These are phyloP conservation scores for Cordyceps pruinosa DNA, from an alignment of 2,329 filamentous ascomycete species.

Conservation along the genomic window DNA sequence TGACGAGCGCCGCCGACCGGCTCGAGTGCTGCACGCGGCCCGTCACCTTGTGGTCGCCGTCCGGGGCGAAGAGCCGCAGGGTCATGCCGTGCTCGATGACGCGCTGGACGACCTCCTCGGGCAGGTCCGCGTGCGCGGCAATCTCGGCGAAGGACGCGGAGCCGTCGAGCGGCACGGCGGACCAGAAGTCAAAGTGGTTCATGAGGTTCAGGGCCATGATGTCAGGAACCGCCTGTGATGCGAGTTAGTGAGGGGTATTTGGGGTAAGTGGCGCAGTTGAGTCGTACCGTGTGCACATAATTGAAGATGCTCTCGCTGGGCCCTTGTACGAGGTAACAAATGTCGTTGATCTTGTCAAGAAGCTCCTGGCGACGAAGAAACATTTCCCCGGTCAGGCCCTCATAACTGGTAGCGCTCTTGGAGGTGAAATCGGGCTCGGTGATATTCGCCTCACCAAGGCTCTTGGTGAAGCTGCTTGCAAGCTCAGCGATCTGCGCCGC, in stretches of 20 bases:
- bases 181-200: constrained; percentile 47
- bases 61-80: constrained; percentile 29
- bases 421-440: constrained; percentile 35
- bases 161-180: constrained; percentile 40
- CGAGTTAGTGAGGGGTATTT: neutral
- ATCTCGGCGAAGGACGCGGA: constrained; percentile 37
- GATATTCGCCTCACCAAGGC: constrained; percentile 36
- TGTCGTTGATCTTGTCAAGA: constrained; percentile 38
- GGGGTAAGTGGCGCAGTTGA: neutral
- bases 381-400: constrained; percentile 33
- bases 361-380: constrained; percentile 39
- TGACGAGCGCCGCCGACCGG: constrained; percentile 31
- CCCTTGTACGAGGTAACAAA: constrained; percentile 39
- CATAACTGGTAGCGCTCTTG: constrained; percentile 37
- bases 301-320: constrained; percentile 45
- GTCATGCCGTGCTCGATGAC: constrained; percentile 33
- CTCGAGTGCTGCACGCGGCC: constrained; percentile 29
- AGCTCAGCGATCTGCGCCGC: constrained; percentile 38
- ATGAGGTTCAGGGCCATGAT: constrained; percentile 38
- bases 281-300: constrained; percentile 32
- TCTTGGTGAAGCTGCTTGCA: constrained; percentile 33
- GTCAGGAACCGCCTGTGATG: constrained; percentile 36
- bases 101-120: constrained; percentile 31
- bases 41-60: constrained; percentile 18
- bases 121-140: constrained; percentile 30